A percentile compares a stretch with the other conserved stretches of the same genome.
phyloP scores from a whole-genome alignment of 1,139 yeast species.

The Sugiyamaella grinbergsii region DNA sequence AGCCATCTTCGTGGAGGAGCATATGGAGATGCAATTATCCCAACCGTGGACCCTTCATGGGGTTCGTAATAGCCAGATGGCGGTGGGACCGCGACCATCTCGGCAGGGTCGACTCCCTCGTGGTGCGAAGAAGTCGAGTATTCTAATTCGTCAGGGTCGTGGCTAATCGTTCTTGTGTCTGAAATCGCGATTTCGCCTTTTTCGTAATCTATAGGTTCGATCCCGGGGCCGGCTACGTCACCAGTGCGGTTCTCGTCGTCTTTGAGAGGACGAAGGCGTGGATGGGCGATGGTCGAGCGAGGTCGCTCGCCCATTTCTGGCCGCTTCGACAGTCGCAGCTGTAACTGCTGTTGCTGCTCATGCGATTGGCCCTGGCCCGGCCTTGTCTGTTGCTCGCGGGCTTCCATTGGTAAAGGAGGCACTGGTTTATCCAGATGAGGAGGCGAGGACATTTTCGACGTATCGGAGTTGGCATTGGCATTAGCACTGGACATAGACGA shows the following conservation, averaged over 20 bases:
- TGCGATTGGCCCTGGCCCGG: no score
- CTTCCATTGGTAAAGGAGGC: slow-evolving; percentile 29
- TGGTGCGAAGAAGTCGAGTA: slow-evolving; percentile 13
- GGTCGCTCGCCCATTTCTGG: slow-evolving; percentile 3
- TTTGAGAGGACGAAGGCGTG: neutral
- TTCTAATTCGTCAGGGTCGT: neutral
- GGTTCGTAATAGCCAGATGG: slow-evolving; percentile 3
- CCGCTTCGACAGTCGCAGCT: no score
- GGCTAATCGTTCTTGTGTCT: neutral
- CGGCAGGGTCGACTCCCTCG: slow-evolving; percentile 7
- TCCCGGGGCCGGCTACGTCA: neutral
- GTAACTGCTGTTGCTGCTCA: neutral
- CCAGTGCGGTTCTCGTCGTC: neutral
- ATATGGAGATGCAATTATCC: slow-evolving; percentile 7
- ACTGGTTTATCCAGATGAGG: slow-evolving; percentile 30
- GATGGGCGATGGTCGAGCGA: neutral
- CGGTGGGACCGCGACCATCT: neutral
- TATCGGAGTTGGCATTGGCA: neutral
- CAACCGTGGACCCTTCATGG: neutral
- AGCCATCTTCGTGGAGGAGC: slow-evolving; percentile 40
- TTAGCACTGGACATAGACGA: neutral
- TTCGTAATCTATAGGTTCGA: slow-evolving; percentile 10
- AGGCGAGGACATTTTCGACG: neutral
- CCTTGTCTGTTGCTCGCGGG: no score
- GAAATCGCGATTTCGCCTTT: slow-evolving; percentile 4